A percentile compares a stretch with the other conserved stretches of the same genome.
These are phyloP conservation scores for Pneumocystis wakefieldiae DNA, from an alignment of 1,139 yeast genomes.

Conservation along the genomic window DNA sequence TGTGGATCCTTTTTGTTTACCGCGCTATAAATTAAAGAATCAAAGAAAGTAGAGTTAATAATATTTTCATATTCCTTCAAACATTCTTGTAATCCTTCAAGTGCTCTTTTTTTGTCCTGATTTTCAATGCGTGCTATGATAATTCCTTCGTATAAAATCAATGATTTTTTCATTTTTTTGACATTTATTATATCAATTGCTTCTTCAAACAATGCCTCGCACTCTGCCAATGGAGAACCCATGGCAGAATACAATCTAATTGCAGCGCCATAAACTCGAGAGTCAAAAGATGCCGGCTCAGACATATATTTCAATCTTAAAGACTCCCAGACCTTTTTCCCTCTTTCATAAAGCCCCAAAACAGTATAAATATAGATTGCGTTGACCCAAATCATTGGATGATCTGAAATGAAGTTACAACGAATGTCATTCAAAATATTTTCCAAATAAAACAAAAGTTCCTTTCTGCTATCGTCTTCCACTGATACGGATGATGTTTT, in stretches of 20 bases:
- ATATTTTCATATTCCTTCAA: neutral
- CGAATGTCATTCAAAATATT: neutral
- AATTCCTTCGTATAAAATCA: neutral
- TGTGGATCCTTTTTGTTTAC: neutral
- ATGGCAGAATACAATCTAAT: neutral
- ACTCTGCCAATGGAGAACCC: neutral
- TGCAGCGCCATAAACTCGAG: neutral
- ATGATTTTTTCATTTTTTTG: neutral
- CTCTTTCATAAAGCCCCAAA: neutral
- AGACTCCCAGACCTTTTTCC: neutral
- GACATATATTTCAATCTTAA: neutral
- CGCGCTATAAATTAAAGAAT: neutral
- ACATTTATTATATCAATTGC: neutral
- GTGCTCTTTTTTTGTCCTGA: neutral
- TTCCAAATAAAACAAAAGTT: neutral
- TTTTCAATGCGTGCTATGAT: neutral
- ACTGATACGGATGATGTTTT: neutral
- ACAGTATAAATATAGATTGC: neutral
- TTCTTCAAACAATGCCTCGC: neutral
- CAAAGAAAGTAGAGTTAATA: neutral
- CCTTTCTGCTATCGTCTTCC: neutral
- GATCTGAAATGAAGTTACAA: neutral
- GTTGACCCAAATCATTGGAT: neutral
- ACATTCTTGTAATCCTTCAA: neutral
- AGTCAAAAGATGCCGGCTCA: neutral